Evolutionary conservation across 2,329 filamentous ascomycete species (phyloP).

Genomic region (Alternaria gaisen): DNA sequence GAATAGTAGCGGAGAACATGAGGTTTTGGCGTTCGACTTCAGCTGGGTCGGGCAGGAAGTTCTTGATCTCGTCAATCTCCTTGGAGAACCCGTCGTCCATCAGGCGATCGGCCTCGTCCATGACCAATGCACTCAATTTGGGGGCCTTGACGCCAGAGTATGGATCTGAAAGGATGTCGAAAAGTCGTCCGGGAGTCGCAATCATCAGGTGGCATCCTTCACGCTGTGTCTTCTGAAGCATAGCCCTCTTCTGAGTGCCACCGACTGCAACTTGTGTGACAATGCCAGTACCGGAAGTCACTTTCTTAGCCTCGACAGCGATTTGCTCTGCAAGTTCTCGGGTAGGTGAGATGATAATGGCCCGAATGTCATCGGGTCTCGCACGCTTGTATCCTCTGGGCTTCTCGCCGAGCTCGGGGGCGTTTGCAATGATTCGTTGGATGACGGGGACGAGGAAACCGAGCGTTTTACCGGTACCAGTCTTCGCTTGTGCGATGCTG

Average conservation of each 20-base stretch:
- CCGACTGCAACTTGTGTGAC: conserved; percentile 84
- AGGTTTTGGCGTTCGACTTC: conserved; percentile 83
- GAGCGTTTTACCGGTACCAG: conserved; percentile 95
- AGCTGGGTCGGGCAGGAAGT: conserved; percentile 66
- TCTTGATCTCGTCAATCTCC: conserved; percentile 59
- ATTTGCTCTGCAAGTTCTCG: conserved; percentile 72
- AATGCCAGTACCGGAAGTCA: conserved; percentile 72
- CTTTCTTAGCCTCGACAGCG: conserved; percentile 74
- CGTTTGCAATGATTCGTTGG: conserved; percentile 75
- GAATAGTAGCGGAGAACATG: conserved; percentile 94
- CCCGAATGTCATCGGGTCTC: conserved; percentile 63
- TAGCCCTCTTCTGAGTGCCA: conserved; percentile 78
- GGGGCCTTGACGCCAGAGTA: conserved; percentile 70
- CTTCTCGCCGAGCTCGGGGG: conserved; percentile 67
- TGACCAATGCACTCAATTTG: conserved; percentile 66
- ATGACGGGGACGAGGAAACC: conserved; percentile 89
- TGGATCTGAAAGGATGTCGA: conserved; percentile 78
- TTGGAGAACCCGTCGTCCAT: conserved; percentile 66
- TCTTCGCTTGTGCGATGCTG: conserved; percentile 87
- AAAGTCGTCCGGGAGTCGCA: conserved; percentile 86
- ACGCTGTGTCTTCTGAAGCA: conserved; percentile 72
- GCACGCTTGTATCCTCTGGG: conserved; percentile 53
- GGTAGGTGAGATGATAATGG: conserved; percentile 69
- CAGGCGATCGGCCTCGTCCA: conserved; percentile 74
- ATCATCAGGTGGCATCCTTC: conserved; percentile 89